Evolutionary conservation across 805 yeast species (phyloP), one percentile per base, ranked within the genome.

Genomic region (Ogataea allantospora): DNA sequence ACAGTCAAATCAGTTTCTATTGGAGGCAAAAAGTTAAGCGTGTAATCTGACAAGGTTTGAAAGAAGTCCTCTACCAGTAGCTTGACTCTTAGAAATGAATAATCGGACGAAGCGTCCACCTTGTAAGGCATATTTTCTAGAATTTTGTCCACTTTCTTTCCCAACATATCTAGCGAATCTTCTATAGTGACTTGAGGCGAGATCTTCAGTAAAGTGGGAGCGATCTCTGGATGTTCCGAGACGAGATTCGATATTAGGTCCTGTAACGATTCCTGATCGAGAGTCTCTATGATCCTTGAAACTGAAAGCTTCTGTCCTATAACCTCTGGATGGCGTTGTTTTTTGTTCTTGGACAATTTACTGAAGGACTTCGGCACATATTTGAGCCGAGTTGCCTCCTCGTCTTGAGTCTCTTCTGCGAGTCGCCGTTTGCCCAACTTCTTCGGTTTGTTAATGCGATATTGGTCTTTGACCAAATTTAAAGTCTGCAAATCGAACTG

Each of bases 71-170:
- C 74, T 44, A 85, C 71, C 41, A 67, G 62, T 6, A 83, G 75
- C 52, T 83, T 78, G 24, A 88, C 84, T 40, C 95, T 69, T 40
- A 83, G 62, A 57, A 77, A 87, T 4, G 89, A 78, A 54, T 87
- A 87, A 58, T 87, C 95, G 31, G 83, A 76, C 24, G 73, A 68
- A 7, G 72, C 68, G 50, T 84, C 88, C 46, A 86, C 87, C 47
- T 80, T 80, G 58, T 83, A 86, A 1, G 96, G 96, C 47, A 88
- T 60, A 42, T 72, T 69, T 7, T 58, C 57, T 14, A 63, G 50
- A 18, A 85, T 73, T 4, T 53, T 55, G 14, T 68, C 55, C 32
- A 74, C 63, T 51, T 78, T 76, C 6, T 54, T 50, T 25, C 64
- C 57, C 35, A 88, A 65, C 27, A 77, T 65, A 8, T 61, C 66